These are phyloP conservation scores for Calonectria pseudoreteaudii DNA, from an alignment of 2,329 filamentous ascomycete genomes.

Conservation along the genomic window DNA sequence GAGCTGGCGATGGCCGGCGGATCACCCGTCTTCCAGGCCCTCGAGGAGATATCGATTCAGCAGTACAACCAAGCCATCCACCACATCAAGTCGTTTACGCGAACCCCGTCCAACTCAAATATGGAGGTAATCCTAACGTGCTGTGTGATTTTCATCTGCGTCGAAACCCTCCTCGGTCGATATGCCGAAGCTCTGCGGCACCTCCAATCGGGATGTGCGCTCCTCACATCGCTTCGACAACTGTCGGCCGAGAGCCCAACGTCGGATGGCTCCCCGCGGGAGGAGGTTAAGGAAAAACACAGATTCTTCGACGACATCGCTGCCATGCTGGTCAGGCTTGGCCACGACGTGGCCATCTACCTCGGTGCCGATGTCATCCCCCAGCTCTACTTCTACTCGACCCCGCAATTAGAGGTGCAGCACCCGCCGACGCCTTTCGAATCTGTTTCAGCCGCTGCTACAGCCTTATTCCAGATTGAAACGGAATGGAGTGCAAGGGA, in stretches of 20 bases:
- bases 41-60: slow-evolving; percentile 28
- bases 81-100: slow-evolving; percentile 33
- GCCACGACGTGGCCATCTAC: slow-evolving; percentile 31
- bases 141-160: slow-evolving; percentile 40
- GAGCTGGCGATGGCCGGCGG: background rate
- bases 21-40: background rate
- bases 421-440: slow-evolving; percentile 27
- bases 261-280: background rate
- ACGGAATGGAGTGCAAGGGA: slow-evolving; percentile 19
- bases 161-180: slow-evolving; percentile 36
- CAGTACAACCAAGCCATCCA: slow-evolving; percentile 38
- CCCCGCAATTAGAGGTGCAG: slow-evolving; percentile 8
- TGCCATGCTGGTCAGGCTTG: slow-evolving; percentile 31
- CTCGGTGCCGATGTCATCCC: slow-evolving; percentile 29
- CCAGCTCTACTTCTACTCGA: slow-evolving; percentile 22
- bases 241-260: background rate
- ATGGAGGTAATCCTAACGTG: slow-evolving; percentile 34
- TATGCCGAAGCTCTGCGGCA: slow-evolving; percentile 38
- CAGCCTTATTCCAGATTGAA: slow-evolving; percentile 17
- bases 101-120: slow-evolving; percentile 20
- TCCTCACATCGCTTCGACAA: slow-evolving; percentile 23
- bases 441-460: background rate
- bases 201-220: slow-evolving; percentile 30
- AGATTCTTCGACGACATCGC: slow-evolving; percentile 22
- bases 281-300: background rate